Percentiles rank a stretch among this genome's conserved stretches.
phyloP scores from a whole-genome alignment of 352 stramenopile genomes.

The Phytopythium sindhum region DNA sequence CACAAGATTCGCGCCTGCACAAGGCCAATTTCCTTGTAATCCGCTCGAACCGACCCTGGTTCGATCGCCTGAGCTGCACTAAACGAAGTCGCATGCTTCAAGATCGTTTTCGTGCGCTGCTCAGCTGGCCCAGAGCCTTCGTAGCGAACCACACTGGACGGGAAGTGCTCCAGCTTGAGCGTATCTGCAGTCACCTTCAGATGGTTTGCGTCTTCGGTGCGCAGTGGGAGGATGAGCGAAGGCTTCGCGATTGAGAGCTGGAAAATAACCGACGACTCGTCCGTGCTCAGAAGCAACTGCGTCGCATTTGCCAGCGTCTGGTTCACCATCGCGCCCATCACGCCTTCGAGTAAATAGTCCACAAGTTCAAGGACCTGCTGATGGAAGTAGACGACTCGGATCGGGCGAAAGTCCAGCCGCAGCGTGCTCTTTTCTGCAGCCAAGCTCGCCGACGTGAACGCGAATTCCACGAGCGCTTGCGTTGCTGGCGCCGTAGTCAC shows the following conservation, averaged over 20 bases:
- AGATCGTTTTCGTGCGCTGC: conserved; percentile 28
- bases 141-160: conserved; percentile 53
- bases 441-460: conserved; percentile 17
- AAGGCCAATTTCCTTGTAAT: conserved; percentile 42
- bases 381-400: conserved; percentile 82
- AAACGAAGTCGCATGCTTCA: conserved; percentile 10
- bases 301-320: conserved; percentile 70
- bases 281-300: conserved; percentile 62
- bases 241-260: conserved; percentile 54
- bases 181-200: conserved; percentile 53
- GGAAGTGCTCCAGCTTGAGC: conserved; percentile 58
- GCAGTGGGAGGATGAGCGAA: conserved; percentile 63
- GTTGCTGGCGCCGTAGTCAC: background rate
- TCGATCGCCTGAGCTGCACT: conserved; percentile 18
- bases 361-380: conserved; percentile 82
- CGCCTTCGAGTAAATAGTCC: conserved; percentile 81
- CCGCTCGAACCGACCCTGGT: conserved; percentile 11
- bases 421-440: conserved; percentile 40
- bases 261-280: conserved; percentile 52
- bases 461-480: conserved; percentile 29
- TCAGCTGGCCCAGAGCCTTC: conserved; percentile 18
- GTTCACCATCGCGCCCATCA: conserved; percentile 68
- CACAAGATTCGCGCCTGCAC: conserved; percentile 57
- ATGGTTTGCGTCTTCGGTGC: conserved; percentile 47
- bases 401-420: conserved; percentile 48